These are phyloP conservation scores for Cichorium intybus DNA, from an alignment of 140 eudicot genomes.

Conservation along the genomic window DNA sequence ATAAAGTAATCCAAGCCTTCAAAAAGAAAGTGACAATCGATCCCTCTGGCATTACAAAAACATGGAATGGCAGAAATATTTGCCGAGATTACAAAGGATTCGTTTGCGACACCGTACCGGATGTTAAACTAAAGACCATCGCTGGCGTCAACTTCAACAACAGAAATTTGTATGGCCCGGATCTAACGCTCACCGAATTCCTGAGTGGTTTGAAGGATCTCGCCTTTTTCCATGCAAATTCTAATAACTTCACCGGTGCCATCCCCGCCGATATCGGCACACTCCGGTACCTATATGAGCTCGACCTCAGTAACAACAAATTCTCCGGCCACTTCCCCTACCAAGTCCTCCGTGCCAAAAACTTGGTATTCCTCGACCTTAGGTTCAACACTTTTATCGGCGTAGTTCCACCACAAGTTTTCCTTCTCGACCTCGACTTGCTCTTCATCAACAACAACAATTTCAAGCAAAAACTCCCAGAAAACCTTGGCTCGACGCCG, in stretches of 20 bases:
- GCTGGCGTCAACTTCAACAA: conserved; percentile 50
- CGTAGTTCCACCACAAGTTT: conserved; percentile 37
- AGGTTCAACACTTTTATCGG: conserved; percentile 54
- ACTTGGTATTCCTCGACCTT: conserved; percentile 43
- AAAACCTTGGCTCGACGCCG: conserved; percentile 30
- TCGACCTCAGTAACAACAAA: conserved; percentile 56
- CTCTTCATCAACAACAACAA: conserved; percentile 65
- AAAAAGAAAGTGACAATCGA: conserved; percentile 26
- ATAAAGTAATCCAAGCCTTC: conserved; percentile 7
- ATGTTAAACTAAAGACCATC: not conserved
- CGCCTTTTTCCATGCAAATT: too few relatives aligned
- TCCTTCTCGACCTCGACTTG: conserved; percentile 33
- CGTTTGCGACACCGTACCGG: conserved; percentile 30
- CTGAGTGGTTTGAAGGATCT: conserved; percentile 37
- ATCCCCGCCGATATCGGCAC: conserved; percentile 21
- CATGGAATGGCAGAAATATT: conserved; percentile 43
- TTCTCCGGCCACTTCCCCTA: conserved; percentile 39
- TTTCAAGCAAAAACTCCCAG: conserved; percentile 36
- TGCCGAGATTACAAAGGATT: conserved; percentile 24
- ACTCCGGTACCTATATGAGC: conserved; percentile 38
- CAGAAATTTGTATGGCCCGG: conserved; percentile 20
- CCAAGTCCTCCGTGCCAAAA: conserved; percentile 18
- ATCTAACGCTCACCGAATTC: conserved; percentile 32
- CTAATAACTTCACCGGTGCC: conserved; percentile 38
- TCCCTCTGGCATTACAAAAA: conserved; percentile 30